Conservation (phyloP, 1,284 basidiomycete genomes). For the Xerocomus minutiporus region DNA sequence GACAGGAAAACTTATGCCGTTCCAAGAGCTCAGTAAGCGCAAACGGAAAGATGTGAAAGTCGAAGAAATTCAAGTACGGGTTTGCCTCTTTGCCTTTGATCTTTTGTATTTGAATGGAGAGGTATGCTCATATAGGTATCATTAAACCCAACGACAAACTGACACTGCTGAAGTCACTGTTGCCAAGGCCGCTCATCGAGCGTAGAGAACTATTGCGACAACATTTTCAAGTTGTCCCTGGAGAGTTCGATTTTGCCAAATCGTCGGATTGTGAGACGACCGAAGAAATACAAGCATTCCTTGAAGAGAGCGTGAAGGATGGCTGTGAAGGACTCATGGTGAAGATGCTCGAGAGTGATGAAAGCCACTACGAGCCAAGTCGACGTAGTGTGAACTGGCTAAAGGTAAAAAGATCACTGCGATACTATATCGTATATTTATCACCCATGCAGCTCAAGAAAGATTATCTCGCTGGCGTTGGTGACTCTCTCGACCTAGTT, state of each 20-base stretch:
- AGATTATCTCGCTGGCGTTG: slow-evolving; percentile 94
- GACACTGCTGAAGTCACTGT: slow-evolving; percentile 47
- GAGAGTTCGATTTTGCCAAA: slow-evolving; percentile 92
- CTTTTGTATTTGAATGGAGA: slow-evolving; percentile 92
- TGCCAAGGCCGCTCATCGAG: slow-evolving; percentile 65
- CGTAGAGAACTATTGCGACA: slow-evolving; percentile 74
- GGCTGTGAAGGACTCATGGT: slow-evolving; percentile 99
- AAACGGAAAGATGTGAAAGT: slow-evolving; percentile 98
- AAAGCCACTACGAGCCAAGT: slow-evolving; percentile 94
- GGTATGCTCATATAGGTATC: slow-evolving; percentile 42
- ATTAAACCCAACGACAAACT: background rate
- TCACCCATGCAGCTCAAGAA: slow-evolving; percentile 75
- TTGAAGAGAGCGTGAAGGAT: slow-evolving; percentile 96
- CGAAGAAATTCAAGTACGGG: slow-evolving; percentile 93
- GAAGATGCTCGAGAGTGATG: slow-evolving; percentile 92
- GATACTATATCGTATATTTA: background rate
- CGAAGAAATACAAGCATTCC: slow-evolving; percentile 92
- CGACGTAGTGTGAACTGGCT: slow-evolving; percentile 96
- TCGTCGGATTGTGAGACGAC: slow-evolving; percentile 85
- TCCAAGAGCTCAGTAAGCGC: slow-evolving; percentile 93
- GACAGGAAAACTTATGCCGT: slow-evolving; percentile 84
- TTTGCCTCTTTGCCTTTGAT: slow-evolving; percentile 95
- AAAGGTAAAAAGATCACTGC: slow-evolving; percentile 56
- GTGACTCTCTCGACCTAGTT: slow-evolving; percentile 95
- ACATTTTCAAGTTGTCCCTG: slow-evolving; percentile 79